Conservation (phyloP, 441 rosid species). For the Jatropha multifida region DNA sequence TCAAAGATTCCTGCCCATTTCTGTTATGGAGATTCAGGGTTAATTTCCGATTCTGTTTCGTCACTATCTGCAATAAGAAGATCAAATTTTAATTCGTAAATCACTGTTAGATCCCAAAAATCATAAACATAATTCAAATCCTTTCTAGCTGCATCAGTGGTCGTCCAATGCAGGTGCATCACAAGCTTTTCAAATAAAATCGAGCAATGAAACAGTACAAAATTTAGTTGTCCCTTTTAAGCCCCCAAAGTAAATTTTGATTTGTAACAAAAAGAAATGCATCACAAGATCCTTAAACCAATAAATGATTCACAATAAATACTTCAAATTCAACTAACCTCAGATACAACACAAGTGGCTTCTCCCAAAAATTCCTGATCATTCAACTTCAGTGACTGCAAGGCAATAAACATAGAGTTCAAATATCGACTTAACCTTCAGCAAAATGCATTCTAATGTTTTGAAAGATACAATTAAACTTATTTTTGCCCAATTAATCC, state of each 20-base stretch:
- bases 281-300: no score
- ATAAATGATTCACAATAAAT: neutral
- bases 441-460: no score
- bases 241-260: no score
- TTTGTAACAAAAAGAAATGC: no score
- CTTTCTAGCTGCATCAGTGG: neutral
- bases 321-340: conserved; percentile 36
- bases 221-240: no score
- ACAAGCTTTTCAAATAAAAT: neutral
- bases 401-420: conserved; percentile 18
- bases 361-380: conserved; percentile 87
- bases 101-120: neutral
- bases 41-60: conserved; percentile 45
- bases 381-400: conserved; percentile 60
- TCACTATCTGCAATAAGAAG: conserved; percentile 49
- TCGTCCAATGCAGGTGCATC: neutral
- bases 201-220: neutral
- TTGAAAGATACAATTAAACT: neutral
- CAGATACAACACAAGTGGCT: conserved; percentile 70
- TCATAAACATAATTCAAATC: conserved; percentile 1
- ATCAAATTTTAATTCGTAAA: neutral
- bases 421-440: neutral
- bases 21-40: conserved; percentile 49
- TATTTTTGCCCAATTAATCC: neutral
- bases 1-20: conserved; percentile 32